These are phyloP conservation scores for Cercospora berteroae DNA, from an alignment of 2,329 filamentous ascomycete genomes.

Conservation along the genomic window DNA sequence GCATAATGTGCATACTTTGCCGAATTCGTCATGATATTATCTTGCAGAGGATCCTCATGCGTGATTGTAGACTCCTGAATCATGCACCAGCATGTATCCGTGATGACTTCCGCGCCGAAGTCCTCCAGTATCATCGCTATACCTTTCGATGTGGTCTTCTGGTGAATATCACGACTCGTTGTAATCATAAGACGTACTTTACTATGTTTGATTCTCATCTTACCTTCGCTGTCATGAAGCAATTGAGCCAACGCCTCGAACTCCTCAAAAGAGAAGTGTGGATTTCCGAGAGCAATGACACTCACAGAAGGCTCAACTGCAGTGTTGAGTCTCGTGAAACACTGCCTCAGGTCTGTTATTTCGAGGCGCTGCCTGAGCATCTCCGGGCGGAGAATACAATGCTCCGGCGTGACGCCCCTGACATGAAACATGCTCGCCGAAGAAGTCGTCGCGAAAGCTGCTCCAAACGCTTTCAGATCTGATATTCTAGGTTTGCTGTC, in stretches of 20 bases:
- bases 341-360: neutral
- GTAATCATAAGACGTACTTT: constrained; percentile 11
- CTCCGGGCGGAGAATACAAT: constrained; percentile 13
- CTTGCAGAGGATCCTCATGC: neutral
- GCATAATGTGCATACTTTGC: constrained; percentile 50
- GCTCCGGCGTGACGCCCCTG: constrained; percentile 43
- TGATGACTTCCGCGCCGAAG: constrained; percentile 45
- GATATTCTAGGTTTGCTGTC: constrained; percentile 31
- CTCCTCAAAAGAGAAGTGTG: constrained; percentile 46
- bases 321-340: constrained; percentile 18
- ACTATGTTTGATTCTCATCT: neutral
- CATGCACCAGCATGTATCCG: constrained; percentile 53
- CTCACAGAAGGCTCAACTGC: constrained; percentile 30
- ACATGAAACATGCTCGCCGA: constrained; percentile 50
- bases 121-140: constrained; percentile 34
- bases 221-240: neutral
- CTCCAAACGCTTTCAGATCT: constrained; percentile 47
- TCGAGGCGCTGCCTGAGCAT: constrained; percentile 10
- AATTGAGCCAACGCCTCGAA: constrained; percentile 37
- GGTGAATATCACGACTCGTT: constrained; percentile 8
- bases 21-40: constrained; percentile 48
- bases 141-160: constrained; percentile 28
- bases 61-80: constrained; percentile 44
- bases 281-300: constrained; percentile 48
- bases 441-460: constrained; percentile 46